These are phyloP conservation scores for Cladobotryum mycophilum DNA, from an alignment of 2,329 filamentous ascomycete species.

Conservation along the genomic window DNA sequence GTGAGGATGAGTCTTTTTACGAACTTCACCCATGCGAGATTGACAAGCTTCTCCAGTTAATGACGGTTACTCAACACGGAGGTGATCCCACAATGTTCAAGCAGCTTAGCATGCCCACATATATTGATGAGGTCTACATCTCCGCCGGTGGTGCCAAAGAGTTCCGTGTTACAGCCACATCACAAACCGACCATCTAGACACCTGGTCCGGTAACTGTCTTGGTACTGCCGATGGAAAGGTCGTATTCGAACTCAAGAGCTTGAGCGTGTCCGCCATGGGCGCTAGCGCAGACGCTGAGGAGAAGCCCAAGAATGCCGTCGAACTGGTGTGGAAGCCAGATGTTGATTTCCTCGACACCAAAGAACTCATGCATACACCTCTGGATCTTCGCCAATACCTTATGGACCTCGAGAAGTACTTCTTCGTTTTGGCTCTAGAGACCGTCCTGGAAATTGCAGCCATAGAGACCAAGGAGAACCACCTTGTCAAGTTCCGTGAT, in stretches of 20 bases:
- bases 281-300: slow-evolving; percentile 4
- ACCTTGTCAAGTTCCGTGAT: slow-evolving; percentile 27
- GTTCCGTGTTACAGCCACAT: not conserved
- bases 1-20: not conserved
- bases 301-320: slow-evolving; percentile 1
- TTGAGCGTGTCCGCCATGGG: slow-evolving; percentile 20
- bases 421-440: not conserved
- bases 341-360: not conserved
- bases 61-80: not conserved
- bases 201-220: not conserved
- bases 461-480: slow-evolving; percentile 13
- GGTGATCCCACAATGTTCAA: slow-evolving; percentile 1
- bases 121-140: not conserved
- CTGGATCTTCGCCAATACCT: not conserved
- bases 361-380: not conserved
- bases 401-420: not conserved
- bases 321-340: slow-evolving; percentile 1
- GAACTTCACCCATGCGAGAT: slow-evolving; percentile 2
- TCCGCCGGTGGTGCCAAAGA: not conserved
- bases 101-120: slow-evolving; percentile 4
- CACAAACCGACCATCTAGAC: not conserved
- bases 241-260: slow-evolving; percentile 11
- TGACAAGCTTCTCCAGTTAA: slow-evolving; percentile 1
- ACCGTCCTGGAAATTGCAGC: not conserved
- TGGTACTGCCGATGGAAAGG: not conserved